Percentiles rank a stretch among this genome's conserved stretches.
Conservation (phyloP, 2,329 filamentous ascomycete genomes). For the Mariannaea elegans region DNA sequence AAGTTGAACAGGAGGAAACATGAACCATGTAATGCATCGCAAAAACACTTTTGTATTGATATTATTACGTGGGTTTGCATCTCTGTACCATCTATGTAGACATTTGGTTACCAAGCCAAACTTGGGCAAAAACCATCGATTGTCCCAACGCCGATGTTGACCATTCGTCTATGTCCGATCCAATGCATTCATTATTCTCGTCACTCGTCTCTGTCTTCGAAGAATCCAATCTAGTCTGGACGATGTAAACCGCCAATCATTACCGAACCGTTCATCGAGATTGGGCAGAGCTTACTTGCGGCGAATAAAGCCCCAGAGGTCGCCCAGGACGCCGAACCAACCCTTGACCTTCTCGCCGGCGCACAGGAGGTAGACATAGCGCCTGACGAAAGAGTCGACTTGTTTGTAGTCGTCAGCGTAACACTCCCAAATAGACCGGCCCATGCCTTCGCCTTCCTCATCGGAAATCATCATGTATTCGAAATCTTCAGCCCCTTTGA, state of each 20-base stretch:
- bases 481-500: slow-evolving; percentile 44
- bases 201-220: too few species aligned
- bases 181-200: too few species aligned
- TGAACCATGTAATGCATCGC: too few species aligned
- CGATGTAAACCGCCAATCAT: too few species aligned
- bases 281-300: slow-evolving; percentile 39
- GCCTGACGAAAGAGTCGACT: slow-evolving; percentile 63
- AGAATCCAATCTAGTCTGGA: too few species aligned
- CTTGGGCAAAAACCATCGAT: too few species aligned
- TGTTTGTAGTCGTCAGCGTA: slow-evolving; percentile 67
- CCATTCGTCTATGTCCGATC: too few species aligned
- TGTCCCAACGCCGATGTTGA: too few species aligned
- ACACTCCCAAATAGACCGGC: slow-evolving; percentile 66
- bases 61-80: too few species aligned
- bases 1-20: too few species aligned
- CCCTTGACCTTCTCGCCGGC: slow-evolving; percentile 57
- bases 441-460: slow-evolving; percentile 50
- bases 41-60: not conserved
- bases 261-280: too few species aligned
- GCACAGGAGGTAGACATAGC: slow-evolving; percentile 64
- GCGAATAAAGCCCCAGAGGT: slow-evolving; percentile 36
- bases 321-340: slow-evolving; percentile 59
- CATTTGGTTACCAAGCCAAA: too few species aligned
- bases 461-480: slow-evolving; percentile 38
- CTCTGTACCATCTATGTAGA: not conserved